Percentiles rank a stretch among this genome's conserved stretches.
phyloP scores from a whole-genome alignment of 345 rosid species.

The Lenwebbia sp. region DNA sequence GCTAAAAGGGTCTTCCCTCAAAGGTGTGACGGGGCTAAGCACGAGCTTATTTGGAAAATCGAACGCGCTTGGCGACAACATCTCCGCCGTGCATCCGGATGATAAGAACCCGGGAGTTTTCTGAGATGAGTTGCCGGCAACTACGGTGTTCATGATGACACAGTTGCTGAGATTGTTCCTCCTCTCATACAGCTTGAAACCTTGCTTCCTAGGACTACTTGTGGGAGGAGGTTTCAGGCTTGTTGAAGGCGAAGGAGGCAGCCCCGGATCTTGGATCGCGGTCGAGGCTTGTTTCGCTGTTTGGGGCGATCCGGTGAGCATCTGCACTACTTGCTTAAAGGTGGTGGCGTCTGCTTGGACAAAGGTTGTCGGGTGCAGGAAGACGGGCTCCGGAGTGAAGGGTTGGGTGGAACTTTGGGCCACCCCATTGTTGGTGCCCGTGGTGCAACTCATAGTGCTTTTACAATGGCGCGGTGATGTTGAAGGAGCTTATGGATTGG shows the following conservation, averaged over 20 bases:
- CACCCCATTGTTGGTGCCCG: neutral
- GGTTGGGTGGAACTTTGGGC: neutral
- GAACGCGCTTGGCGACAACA: neutral
- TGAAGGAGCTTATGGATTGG: neutral
- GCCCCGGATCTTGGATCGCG: slow-evolving; percentile 1
- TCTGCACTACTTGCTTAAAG: slow-evolving; percentile 38
- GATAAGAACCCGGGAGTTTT: neutral
- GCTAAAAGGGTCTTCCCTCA: neutral
- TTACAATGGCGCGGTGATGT: neutral
- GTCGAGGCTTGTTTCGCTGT: neutral
- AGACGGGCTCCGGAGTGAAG: slow-evolving; percentile 33
- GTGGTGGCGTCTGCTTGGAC: slow-evolving; percentile 27
- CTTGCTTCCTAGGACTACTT: slow-evolving; percentile 1
- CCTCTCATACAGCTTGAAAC: slow-evolving; percentile 1
- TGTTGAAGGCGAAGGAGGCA: neutral
- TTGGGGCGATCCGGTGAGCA: slow-evolving; percentile 31
- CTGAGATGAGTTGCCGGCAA: neutral
- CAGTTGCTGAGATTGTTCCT: neutral
- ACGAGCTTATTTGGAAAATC: neutral
- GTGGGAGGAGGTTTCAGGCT: slow-evolving; percentile 5
- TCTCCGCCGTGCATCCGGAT: neutral
- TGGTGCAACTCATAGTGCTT: neutral
- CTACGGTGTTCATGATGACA: neutral
- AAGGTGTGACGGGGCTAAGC: slow-evolving; percentile 1
- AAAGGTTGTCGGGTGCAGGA: slow-evolving; percentile 33